These are phyloP conservation scores for Rubus parviflorus DNA, from an alignment of 306 rosid genomes.

Conservation along the genomic window DNA sequence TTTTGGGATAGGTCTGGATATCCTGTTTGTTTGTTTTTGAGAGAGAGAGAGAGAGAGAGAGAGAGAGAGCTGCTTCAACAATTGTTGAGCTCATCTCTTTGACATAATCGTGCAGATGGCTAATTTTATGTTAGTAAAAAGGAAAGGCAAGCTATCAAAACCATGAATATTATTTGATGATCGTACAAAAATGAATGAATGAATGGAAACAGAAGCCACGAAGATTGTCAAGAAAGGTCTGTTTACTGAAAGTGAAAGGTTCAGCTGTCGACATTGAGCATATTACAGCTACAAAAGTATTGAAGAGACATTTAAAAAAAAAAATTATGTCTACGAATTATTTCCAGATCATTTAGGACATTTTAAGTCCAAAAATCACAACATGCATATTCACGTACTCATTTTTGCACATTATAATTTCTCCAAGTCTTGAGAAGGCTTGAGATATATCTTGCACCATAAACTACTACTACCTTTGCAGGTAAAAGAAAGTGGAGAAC, in stretches of 20 bases:
- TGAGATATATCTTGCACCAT: slow-evolving; percentile 21
- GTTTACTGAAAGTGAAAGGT: background rate
- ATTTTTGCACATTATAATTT: background rate
- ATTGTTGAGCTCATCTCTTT: too few relatives aligned
- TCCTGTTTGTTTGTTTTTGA: background rate
- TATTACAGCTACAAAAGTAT: background rate
- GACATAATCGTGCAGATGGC: too few relatives aligned
- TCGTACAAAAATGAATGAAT: background rate
- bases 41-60: background rate
- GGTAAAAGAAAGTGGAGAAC: slow-evolving; percentile 28
- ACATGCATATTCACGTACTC: background rate
- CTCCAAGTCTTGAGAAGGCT: slow-evolving; percentile 5
- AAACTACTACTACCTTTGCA: slow-evolving; percentile 16
- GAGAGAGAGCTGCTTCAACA: slow-evolving; percentile 15
- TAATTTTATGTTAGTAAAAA: too few relatives aligned
- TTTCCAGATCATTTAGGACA: background rate
- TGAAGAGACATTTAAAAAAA: background rate
- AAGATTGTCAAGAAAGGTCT: background rate
- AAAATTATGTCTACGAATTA: background rate
- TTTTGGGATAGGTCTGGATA: background rate
- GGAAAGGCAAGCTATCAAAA: too few relatives aligned
- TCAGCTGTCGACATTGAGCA: background rate
- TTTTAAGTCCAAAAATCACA: background rate
- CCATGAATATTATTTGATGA: too few relatives aligned
- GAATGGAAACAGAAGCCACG: background rate